Base-by-base conservation (phyloP, 2,329 filamentous ascomycete genomes). In the Claviceps sp. region DNA sequence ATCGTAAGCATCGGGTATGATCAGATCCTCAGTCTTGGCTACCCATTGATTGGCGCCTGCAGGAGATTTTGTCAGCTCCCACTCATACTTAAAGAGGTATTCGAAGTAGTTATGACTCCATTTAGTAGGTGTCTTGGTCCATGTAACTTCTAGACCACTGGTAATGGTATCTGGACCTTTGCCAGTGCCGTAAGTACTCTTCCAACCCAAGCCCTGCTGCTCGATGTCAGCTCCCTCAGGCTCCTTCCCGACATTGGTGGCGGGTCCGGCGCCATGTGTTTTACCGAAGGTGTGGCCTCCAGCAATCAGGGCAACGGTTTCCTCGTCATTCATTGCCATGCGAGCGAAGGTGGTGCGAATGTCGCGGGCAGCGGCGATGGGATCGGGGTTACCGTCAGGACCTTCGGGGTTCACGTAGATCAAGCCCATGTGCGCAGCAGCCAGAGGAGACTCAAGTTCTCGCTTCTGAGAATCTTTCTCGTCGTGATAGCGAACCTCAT, bases 361-460 rank as follows among this genome's bases (percentile, higher is more conserved):
- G 61, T 90, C 86, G 53, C 75, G 69, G 43, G 80, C 86, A 1
- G 86, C 76, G 14, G 82, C 82, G 42, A 82, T 66, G 20, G 84
- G 82, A 62, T 89, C 84, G 3, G 84, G 82, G 52, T 77, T 77
- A 54, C 80, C 84, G 59, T 89, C 81, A 30, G 86, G 86, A 7
- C 86, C 85, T 66, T 89, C 83, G 2, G 86, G 85, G 71, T 90
- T 89, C 55, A 89, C 85, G 65, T 90, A 90, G 65, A 90, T 89
- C 60, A 90, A 70, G 62, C 85, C 85, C 81, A 87, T 85, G 69
- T 65, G 60, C 34, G 81, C 73, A 44, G 85, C 81, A 7, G 72
- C 84, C 14, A 89, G 67, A 2, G 85, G 85, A 61, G 75, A 67
- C 69, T 89, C 84, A 5, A 87, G 75, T 24, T 87, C 74, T 54